A percentile compares a stretch with the other conserved stretches of the same genome.
Conservation (phyloP, 73 alveolate species). For the Blepharisma japonicum region DNA sequence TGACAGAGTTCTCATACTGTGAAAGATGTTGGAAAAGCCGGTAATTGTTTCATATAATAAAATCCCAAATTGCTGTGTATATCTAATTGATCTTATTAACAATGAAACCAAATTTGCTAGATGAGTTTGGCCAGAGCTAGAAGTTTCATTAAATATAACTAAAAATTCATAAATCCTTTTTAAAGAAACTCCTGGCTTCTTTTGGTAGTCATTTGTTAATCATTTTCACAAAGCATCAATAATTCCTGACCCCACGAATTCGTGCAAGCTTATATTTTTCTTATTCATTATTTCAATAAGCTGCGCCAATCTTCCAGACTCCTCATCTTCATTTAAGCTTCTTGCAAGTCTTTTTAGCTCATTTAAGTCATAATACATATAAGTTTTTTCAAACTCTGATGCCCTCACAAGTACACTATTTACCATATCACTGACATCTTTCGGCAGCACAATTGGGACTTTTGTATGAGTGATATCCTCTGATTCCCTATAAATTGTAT, state of each 20-base stretch:
- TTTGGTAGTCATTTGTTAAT: not conserved
- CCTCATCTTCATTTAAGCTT: too few relatives aligned
- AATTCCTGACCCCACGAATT: constrained; percentile 3
- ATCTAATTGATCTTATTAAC: not conserved
- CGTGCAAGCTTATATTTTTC: not conserved
- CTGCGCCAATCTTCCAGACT: too few relatives aligned
- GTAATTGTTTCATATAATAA: not conserved
- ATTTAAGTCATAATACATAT: too few relatives aligned
- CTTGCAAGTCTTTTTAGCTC: too few relatives aligned
- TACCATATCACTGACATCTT: too few relatives aligned
- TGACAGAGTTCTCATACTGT: not conserved
- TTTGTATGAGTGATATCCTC: too few relatives aligned
- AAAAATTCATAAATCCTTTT: not conserved
- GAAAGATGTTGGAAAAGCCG: not conserved
- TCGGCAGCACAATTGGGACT: too few relatives aligned
- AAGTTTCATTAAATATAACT: not conserved
- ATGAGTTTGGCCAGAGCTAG: not conserved
- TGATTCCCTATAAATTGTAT: too few relatives aligned
- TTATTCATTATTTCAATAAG: too few relatives aligned
- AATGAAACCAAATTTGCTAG: not conserved
- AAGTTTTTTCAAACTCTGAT: too few relatives aligned
- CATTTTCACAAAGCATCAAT: not conserved
- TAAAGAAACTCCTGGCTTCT: not conserved
- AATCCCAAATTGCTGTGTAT: constrained; percentile 7
- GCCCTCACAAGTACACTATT: too few relatives aligned